Evolutionary conservation across 768 basidiomycete species (phyloP), one percentile per base, ranked within the genome.

Genomic region (Suillus subalutaceus): DNA sequence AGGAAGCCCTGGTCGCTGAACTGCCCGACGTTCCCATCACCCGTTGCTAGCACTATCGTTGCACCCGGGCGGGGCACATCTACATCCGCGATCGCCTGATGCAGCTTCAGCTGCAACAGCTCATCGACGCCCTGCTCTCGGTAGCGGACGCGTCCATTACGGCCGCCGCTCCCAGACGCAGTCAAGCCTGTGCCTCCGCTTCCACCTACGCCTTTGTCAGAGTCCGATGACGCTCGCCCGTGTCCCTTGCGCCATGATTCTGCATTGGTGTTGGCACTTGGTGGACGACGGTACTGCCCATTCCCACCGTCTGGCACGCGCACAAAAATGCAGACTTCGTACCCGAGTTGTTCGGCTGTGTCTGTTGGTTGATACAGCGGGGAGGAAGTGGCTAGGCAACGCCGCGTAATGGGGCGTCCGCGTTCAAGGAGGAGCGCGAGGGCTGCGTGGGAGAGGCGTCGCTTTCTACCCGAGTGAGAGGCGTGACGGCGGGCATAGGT

Each of bases 41-140:
- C 96, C 0, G 96, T 97, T 1, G 94, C 96, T 52, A 98, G 86
- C 55, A 97, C 90, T 70, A 97, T 92, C 23, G 93, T 94, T 15
- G 89, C 86, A 3, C 87, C 86, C 13, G 79, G 72, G 0, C 88
- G 88, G 2, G 86, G 88, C 1, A 84, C 82, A 67, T 93, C 91
- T 8, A 85, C 83, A 53, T 86, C 87, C 12, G 90, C 88, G 62
- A 98, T 81, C 13, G 90, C 90, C 74, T 96, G 94, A 69, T 96
- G 90, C 38, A 98, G 82, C 75, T 99, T 97, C 65, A 98, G 83
- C 77, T 97, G 96, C 60, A 99, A 79, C 32, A 97, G 83, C 79
- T 99, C 96, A 75, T 99, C 96, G 3, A 99, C 96, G 13, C 94
- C 95, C 78, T 99, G 96, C 73, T 96, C 94, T 65, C 93, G 86